Conservation (phyloP, 768 basidiomycete species). For the Boletus reticulatus region DNA sequence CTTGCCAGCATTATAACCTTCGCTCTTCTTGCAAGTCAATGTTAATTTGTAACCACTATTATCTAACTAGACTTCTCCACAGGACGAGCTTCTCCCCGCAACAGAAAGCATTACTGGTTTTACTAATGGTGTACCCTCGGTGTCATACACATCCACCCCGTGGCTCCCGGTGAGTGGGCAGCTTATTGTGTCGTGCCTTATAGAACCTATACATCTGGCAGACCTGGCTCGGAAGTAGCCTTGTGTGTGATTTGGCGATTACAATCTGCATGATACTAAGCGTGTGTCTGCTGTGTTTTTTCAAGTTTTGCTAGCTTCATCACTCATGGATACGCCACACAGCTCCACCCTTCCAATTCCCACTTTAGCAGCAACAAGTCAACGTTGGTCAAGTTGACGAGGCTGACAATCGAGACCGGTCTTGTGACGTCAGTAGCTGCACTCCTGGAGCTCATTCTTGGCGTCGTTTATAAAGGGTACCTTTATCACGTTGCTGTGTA, state of each 20-base stretch:
- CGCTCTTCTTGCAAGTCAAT: too few relatives aligned
- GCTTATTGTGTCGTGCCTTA: too few relatives aligned
- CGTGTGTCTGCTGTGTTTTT: conserved; percentile 6
- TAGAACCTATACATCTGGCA: not conserved
- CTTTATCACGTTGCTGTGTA: conserved; percentile 22
- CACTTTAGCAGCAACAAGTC: not conserved
- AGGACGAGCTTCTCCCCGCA: too few relatives aligned
- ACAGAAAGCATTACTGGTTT: rapidly evolving
- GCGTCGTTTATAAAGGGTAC: too few relatives aligned
- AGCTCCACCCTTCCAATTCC: conserved; percentile 15
- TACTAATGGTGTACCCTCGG: too few relatives aligned
- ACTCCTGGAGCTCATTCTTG: conserved; percentile 18
- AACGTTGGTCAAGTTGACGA: conserved; percentile 10
- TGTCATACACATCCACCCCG: not conserved
- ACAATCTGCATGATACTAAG: conserved; percentile 17
- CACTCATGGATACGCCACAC: not conserved
- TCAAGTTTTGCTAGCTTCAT: not conserved
- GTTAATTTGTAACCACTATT: too few relatives aligned
- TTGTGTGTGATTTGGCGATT: conserved; percentile 19
- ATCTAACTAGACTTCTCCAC: too few relatives aligned
- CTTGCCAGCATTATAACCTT: too few relatives aligned
- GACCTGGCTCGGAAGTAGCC: conserved; percentile 22
- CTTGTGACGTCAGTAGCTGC: conserved; percentile 19
- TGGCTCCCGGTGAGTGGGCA: conserved; percentile 9
- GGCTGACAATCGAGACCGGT: conserved; percentile 24